Evolutionary conservation across 148 eudicot species (phyloP).

Genomic region (Rhododendron vialii): DNA sequence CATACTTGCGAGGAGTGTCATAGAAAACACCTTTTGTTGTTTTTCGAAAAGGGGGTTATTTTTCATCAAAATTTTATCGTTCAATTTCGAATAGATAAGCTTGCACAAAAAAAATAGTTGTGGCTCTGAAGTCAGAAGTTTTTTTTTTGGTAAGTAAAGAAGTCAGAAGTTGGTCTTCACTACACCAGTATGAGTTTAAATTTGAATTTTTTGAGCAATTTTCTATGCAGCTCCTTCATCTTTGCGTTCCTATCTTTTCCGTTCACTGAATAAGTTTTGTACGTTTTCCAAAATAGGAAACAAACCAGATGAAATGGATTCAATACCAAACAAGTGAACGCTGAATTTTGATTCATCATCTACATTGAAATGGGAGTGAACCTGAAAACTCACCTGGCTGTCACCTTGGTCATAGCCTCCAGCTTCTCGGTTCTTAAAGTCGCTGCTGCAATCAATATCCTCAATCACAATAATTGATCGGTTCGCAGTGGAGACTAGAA

Average conservation of each 20-base stretch:
- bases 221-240: background rate
- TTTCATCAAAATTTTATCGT: background rate
- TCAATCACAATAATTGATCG: constrained; percentile 27
- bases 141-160: too few relatives aligned
- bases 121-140: background rate
- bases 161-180: background rate
- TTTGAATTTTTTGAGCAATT: background rate
- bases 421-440: constrained; percentile 19
- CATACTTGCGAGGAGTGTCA: background rate
- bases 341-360: background rate
- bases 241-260: background rate
- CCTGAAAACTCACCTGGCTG: constrained; percentile 10
- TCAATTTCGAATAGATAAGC: background rate
- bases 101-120: background rate
- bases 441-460: constrained; percentile 47
- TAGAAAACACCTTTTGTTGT: background rate
- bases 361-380: background rate
- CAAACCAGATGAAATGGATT: background rate
- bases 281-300: background rate
- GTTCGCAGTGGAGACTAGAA: constrained; percentile 34
- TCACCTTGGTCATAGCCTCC: background rate
- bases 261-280: background rate
- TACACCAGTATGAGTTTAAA: background rate
- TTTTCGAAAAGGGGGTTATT: background rate
- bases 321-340: background rate